phyloP scores from a whole-genome alignment of 2,329 filamentous ascomycete species.

The Aspergillus flavus region DNA sequence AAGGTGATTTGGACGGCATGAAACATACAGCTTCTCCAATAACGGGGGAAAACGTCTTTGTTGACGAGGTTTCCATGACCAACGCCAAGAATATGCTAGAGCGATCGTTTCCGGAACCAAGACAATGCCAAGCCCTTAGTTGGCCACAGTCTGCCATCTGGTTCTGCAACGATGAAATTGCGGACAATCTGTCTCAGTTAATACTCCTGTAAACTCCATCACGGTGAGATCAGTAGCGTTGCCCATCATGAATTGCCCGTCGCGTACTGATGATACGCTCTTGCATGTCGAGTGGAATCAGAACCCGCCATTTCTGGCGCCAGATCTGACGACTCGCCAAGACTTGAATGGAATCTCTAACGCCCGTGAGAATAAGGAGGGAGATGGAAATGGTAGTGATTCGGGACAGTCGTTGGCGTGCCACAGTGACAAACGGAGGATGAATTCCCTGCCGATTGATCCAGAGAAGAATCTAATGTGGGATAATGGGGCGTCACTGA shows the following conservation, averaged over 20 bases:
- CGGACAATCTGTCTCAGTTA: neutral
- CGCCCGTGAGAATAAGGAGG: slow-evolving; percentile 44
- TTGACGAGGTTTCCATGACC: neutral
- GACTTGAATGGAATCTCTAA: slow-evolving; percentile 61
- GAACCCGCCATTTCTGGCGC: slow-evolving; percentile 53
- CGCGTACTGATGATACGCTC: slow-evolving; percentile 54
- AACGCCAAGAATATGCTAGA: neutral
- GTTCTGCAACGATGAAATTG: neutral
- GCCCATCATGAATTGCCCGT: slow-evolving; percentile 56
- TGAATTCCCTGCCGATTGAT: slow-evolving; percentile 4
- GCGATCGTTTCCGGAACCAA: slow-evolving; percentile 3
- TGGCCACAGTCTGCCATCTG: neutral
- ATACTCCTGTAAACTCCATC: neutral
- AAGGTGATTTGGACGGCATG: neutral
- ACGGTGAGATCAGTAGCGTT: neutral
- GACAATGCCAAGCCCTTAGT: neutral
- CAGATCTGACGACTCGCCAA: slow-evolving; percentile 56
- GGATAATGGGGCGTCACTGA: slow-evolving; percentile 29
- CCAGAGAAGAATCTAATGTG: slow-evolving; percentile 7
- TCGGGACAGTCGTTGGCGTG: slow-evolving; percentile 5
- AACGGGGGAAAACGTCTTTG: neutral
- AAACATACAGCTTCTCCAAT: neutral
- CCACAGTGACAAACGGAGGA: neutral
- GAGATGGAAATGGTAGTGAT: neutral
- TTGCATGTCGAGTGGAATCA: slow-evolving; percentile 58